Evolutionary conservation across 2,329 filamentous ascomycete genomes (phyloP), one percentile per base, ranked within the genome.

Genomic region (Pseudogymnoascus sp.): DNA sequence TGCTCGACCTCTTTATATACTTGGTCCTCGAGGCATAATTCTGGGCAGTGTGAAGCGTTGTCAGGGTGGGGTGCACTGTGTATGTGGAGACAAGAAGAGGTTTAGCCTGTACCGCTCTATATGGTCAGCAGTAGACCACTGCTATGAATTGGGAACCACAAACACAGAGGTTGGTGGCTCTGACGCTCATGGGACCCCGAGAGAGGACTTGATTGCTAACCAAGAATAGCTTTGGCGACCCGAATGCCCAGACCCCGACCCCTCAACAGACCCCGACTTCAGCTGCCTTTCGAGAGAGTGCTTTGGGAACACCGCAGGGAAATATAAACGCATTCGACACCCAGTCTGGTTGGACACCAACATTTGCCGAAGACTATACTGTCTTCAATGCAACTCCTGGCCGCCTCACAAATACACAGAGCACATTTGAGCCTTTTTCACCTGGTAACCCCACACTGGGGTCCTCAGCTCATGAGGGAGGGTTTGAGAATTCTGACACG

Each of bases 321-420:
- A 77, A 74, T 67, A 77, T 77, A 66, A 75, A 75, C 64, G 77
- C 75, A 63, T 79, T 81, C 67, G 71, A 81, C 73, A 79, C 82
- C 65, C 72, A 79, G 61, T 76, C 77, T 67, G 78, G 79, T 67
- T 84, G 81, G 80, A 87, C 84, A 49, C 84, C 84, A 71, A 80
- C 79, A 63, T 87, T 86, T 75, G 83, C 84, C 66, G 83, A 87
- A 71, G 84, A 87, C 67, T 87, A 85, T 69, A 85, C 84, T 65
- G 83, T 87, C 69, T 87, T 87, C 77, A 84, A 85, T 74, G 76
- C 80, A n/a, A 86, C 84, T 7, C 84, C 84, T 14, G 84, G 82
- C 58, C 83, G 85, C 70, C 76, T 86, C 62, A 77, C 67, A n/a
- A 68, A 65, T 60, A 64, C 63, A 16, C 69, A 71, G 25, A 63